Evolutionary conservation across 371 early-diverging fungal species (phyloP).

Genomic region (Mucor racemosus): DNA sequence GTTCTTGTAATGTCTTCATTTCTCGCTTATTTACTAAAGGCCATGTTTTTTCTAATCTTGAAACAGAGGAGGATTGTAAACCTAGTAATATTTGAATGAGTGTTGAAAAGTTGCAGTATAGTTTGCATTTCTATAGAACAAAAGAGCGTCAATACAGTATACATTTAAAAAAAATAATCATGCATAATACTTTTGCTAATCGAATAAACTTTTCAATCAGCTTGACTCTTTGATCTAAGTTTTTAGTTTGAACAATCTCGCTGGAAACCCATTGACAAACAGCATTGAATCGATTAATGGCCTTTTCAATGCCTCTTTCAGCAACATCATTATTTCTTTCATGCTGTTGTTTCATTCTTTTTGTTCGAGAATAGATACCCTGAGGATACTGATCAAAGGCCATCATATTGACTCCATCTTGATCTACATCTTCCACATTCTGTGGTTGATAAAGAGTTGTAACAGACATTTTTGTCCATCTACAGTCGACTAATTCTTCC

Average conservation of each 20-base stretch:
- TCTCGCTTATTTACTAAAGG: constrained; percentile 53
- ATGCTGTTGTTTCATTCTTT: constrained; percentile 27
- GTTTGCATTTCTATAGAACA: constrained; percentile 58
- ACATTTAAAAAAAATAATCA: neutral
- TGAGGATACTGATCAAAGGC: constrained; percentile 5
- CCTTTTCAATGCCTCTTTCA: constrained; percentile 58
- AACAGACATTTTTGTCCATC: constrained; percentile 60
- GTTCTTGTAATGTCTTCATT: constrained; percentile 57
- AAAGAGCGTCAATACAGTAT: neutral
- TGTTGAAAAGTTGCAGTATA: constrained; percentile 69
- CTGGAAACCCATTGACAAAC: constrained; percentile 78
- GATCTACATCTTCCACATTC: neutral
- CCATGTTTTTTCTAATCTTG: constrained; percentile 68
- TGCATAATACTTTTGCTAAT: constrained; percentile 64
- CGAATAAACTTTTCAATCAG: constrained; percentile 78
- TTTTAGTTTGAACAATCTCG: constrained; percentile 63
- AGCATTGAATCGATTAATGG: constrained; percentile 70
- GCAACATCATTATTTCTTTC: constrained; percentile 7
- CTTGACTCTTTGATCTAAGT: constrained; percentile 59
- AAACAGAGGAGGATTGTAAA: constrained; percentile 65
- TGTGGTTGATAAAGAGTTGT: constrained; percentile 12
- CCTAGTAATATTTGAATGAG: constrained; percentile 68
- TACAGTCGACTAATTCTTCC: constrained; percentile 68
- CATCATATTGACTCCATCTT: neutral
- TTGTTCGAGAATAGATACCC: constrained; percentile 26